Evolutionary conservation across 352 stramenopile species (phyloP), one percentile per base, ranked within the genome.

Genomic region (Globisporangium mamillatum): DNA sequence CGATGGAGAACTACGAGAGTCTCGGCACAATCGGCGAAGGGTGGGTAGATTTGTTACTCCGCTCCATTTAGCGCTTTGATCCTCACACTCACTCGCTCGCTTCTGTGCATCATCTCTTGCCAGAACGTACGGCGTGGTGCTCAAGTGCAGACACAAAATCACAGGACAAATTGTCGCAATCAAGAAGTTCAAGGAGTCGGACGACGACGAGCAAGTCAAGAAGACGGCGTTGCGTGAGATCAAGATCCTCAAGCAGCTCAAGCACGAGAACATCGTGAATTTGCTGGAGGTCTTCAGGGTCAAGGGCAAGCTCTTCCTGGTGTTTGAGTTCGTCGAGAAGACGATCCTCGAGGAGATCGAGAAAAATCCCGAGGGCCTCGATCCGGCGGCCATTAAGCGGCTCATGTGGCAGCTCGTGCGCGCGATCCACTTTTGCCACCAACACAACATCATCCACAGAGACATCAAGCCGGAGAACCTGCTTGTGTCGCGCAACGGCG

Each of bases 391-490:
- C 29, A 88, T 96, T 62, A 91, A 92, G 56, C 78, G 79, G 16
- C 78, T 96, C 64, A 94, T 93, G 87, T 92, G 82, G 82, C 84
- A 97, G 69, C 86, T 95, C 62, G 77, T 92, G 27, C 84, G 83
- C 22, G 82, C 81, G 50, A 92, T 97, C 55, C 83, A 97, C 52
- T 99, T 98, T 77, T 98, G 96, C 82, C 95, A 99, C 70, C 85
- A 89, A 54, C 97, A 98, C 81, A 97, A 98, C 70, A 97, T 98
- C 60, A 97, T 98, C 66, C 95, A 98, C 69, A 86, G 95, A 34
- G 95, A 98, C 72, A 86, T 98, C 63, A 98, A 98, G 72, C 86
- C 94, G 12, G 96, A 97, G 44, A 98, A 98, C 81, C 70, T 98
- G 41, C 77, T 98, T 7, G 92, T 99, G 29, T 98, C 93, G 46